Base-by-base conservation (phyloP, 2,329 filamentous ascomycete genomes). In the Bipolaris gigantea region DNA sequence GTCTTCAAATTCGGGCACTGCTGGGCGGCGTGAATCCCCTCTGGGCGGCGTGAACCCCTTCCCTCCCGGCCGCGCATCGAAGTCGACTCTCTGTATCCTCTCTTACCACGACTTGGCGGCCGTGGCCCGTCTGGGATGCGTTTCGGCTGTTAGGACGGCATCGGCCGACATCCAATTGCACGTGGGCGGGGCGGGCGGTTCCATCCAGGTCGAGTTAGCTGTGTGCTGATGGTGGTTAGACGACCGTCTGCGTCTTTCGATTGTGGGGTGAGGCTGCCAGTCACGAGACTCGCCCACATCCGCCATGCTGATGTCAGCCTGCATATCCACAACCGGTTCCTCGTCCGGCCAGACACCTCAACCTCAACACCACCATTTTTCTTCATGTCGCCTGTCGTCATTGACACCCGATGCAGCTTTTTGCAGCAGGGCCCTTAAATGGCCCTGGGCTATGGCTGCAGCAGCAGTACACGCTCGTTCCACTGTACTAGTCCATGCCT, bases 11-110 rank as follows among this genome's bases (percentile, higher is more conserved):
- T 51, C 40, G 39, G 36, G 60, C 53, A 51, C 51, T 48, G n/a
- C 55, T 65, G n/a, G n/a, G n/a, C n/a, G n/a, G n/a, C n/a, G n/a
- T n/a, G n/a, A n/a, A n/a, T n/a, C n/a, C n/a, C n/a, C n/a, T n/a
- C n/a, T n/a, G n/a, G n/a, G n/a, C n/a, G n/a, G 44, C 57, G 60
- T 42, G 52, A 50, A 53, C 35, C 49, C 46, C 58, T 55, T 35
- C 19, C 56, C 63, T 72, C 67, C 65, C 70, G 70, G 70, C 70
- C 70, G 70, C 70, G 70, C 69, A 68, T 63, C 45, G 57, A 60
- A 56, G n/a, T 30, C 27, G 10, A 11, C 27, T 5, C 27, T 30
- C 25, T 27, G 25, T 27, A 27, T 30, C 10, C 10, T 50, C 46
- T 35, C 50, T 42, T 50, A 21, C 58, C 30, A 48, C 55, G 1